phyloP scores from a whole-genome alignment of 805 yeast genomes.

The Kockiozyma suomiensis region DNA sequence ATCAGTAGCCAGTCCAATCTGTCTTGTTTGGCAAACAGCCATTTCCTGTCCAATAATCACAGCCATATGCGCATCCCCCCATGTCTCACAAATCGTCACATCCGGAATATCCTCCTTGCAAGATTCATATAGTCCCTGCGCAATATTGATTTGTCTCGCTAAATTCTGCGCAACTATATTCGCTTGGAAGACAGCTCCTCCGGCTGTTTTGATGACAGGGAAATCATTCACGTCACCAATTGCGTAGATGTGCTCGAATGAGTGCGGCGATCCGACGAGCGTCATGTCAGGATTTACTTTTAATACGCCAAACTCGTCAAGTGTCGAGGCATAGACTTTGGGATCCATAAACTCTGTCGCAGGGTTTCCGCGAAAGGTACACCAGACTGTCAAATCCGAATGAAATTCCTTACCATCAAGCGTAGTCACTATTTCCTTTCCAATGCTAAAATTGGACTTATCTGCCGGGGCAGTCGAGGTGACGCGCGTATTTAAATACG shows the following conservation, averaged over 20 bases:
- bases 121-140: slow-evolving; percentile 2
- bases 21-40: slow-evolving; percentile 1
- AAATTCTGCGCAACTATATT: slow-evolving; percentile 9
- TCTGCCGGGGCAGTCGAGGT: not conserved
- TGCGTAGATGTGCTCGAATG: slow-evolving; percentile 12
- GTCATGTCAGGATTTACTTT: slow-evolving; percentile 12
- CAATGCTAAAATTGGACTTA: not conserved
- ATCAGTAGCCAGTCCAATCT: not conserved
- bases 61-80: slow-evolving; percentile 20
- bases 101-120: not conserved
- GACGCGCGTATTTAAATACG: slow-evolving; percentile 15
- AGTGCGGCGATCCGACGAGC: slow-evolving; percentile 8
- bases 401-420: slow-evolving; percentile 8
- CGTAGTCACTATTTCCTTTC: not conserved
- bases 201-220: slow-evolving; percentile 24
- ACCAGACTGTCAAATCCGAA: slow-evolving; percentile 14
- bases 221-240: slow-evolving; percentile 24
- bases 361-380: slow-evolving; percentile 13
- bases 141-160: slow-evolving; percentile 3
- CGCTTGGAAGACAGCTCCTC: slow-evolving; percentile 18
- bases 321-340: not conserved
- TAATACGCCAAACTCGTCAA: not conserved
- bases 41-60: slow-evolving; percentile 19
- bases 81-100: not conserved
- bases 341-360: slow-evolving; percentile 13